A percentile compares a stretch with the other conserved stretches of the same genome.
phyloP scores from a whole-genome alignment of 768 basidiomycete genomes.

The Ramaria sp. region DNA sequence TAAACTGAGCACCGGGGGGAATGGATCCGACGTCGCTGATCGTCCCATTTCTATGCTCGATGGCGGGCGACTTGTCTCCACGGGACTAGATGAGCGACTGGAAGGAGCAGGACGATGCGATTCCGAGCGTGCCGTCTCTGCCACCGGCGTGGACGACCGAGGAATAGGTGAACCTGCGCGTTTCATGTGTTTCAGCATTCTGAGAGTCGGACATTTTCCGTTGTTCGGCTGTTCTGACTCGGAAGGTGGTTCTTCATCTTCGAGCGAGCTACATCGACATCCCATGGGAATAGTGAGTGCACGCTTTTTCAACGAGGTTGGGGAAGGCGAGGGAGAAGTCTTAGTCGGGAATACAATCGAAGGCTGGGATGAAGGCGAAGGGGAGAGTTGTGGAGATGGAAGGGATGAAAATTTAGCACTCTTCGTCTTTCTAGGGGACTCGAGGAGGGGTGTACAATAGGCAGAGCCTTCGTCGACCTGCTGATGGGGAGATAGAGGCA shows the following conservation, averaged over 20 bases:
- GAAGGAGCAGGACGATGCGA: not conserved
- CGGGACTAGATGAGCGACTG: not conserved
- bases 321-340: not conserved
- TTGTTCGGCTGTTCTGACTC: not conserved
- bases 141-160: not conserved
- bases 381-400: not conserved
- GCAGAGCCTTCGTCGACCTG: not conserved
- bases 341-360: not conserved
- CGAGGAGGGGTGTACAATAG: not conserved
- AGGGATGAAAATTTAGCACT: not conserved
- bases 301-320: not conserved
- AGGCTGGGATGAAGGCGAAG: not conserved
- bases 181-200: not conserved
- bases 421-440: not conserved
- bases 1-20: not conserved
- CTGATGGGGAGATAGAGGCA: not conserved
- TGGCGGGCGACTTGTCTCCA: not conserved
- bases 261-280: not conserved
- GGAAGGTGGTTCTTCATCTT: not conserved
- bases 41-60: not conserved
- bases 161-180: not conserved
- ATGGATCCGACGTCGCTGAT: not conserved
- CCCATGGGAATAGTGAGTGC: not conserved
- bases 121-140: not conserved
- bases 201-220: not conserved